Evolutionary conservation across 768 basidiomycete species (phyloP).

Genomic region (Leccinum rimulosum): DNA sequence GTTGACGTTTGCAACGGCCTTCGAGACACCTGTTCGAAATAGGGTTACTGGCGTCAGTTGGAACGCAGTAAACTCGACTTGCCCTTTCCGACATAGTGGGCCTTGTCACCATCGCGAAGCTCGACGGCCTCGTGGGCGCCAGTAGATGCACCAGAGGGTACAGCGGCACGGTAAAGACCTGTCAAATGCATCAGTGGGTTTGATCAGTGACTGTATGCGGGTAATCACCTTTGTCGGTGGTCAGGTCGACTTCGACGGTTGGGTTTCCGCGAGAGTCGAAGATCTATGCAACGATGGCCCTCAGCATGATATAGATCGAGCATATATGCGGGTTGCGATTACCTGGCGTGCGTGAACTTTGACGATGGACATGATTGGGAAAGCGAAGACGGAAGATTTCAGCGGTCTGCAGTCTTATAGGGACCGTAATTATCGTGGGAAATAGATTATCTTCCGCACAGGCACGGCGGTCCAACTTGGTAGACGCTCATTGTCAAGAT

Average conservation of each 20-base stretch:
- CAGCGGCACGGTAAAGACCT: constrained; percentile 74
- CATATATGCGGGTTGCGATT: constrained; percentile 16
- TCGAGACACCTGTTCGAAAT: constrained; percentile 68
- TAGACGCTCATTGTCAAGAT: not conserved
- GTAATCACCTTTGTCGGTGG: constrained; percentile 77
- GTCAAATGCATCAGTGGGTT: constrained; percentile 18
- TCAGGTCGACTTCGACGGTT: constrained; percentile 90
- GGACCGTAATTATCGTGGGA: constrained; percentile 26
- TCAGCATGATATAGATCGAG: constrained; percentile 11
- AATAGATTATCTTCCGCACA: constrained; percentile 36
- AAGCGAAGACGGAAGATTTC: constrained; percentile 18
- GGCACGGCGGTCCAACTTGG: not conserved
- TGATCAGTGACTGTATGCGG: constrained; percentile 2
- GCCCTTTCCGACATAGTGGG: too few relatives aligned
- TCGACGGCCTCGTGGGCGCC: too few relatives aligned
- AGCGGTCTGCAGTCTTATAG: constrained; percentile 21
- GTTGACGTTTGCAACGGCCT: constrained; percentile 96
- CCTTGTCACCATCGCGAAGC: too few relatives aligned
- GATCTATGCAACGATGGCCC: constrained; percentile 55
- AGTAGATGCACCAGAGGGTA: too few relatives aligned
- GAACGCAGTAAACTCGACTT: constrained; percentile 16
- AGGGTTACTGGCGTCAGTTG: not conserved
- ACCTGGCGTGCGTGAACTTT: constrained; percentile 95
- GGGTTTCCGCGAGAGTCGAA: constrained; percentile 99
- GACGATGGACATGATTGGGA: constrained; percentile 79